phyloP scores from a whole-genome alignment of 1,284 basidiomycete genomes.

The Apiotrichum sp. region DNA sequence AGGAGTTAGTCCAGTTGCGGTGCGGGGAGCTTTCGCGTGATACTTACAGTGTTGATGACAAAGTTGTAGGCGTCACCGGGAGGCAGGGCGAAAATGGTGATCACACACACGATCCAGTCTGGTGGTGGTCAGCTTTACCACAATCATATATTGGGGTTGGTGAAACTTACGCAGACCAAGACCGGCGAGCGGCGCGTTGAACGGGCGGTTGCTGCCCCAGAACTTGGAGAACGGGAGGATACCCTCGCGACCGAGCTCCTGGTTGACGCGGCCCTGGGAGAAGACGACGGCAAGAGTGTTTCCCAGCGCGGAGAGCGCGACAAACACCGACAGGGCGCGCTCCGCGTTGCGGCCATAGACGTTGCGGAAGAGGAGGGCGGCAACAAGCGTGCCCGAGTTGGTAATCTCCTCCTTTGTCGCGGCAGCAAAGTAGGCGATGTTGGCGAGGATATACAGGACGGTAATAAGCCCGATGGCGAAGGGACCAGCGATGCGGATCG shows the following conservation, averaged over 20 bases:
- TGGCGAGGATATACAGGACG: conserved; percentile 32
- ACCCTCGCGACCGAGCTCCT: conserved; percentile 42
- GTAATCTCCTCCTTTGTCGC: conserved; percentile 41
- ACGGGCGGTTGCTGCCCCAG: conserved; percentile 35
- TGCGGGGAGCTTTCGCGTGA: neutral
- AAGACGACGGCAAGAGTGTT: conserved; percentile 44
- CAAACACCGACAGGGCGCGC: conserved; percentile 31
- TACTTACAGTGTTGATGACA: conserved; percentile 18
- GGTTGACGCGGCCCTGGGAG: conserved; percentile 45
- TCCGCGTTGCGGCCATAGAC: conserved; percentile 3
- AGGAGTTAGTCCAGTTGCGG: neutral
- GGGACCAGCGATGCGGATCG: conserved; percentile 30
- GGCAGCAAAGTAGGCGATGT: conserved; percentile 47
- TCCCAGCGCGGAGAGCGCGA: conserved; percentile 42
- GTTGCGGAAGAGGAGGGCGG: conserved; percentile 22
- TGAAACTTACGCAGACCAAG: conserved; percentile 4
- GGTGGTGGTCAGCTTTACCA: conserved; percentile 37
- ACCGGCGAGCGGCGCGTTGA: conserved; percentile 28
- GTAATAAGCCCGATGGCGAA: conserved; percentile 28
- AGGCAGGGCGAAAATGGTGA: conserved; percentile 55
- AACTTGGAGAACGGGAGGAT: conserved; percentile 41
- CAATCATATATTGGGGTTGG: neutral
- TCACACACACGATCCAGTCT: conserved; percentile 52
- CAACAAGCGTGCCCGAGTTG: conserved; percentile 35
- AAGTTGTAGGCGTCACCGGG: conserved; percentile 56